These are phyloP conservation scores for Acmispon strigosus DNA, from an alignment of 306 rosid genomes.

Conservation along the genomic window DNA sequence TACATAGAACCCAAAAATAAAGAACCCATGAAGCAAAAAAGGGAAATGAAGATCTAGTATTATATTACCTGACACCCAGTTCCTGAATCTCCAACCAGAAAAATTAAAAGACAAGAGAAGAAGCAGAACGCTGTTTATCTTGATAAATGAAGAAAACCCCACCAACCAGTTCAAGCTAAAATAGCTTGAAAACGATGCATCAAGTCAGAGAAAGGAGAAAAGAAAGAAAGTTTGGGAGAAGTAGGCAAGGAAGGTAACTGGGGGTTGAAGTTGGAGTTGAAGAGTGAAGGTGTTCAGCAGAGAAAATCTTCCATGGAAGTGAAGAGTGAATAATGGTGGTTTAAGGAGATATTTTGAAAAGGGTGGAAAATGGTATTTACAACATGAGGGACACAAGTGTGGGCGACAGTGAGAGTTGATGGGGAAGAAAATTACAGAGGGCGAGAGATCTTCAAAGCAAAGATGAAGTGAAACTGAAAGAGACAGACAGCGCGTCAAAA, in stretches of 20 bases:
- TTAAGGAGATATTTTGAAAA: conserved; percentile 30
- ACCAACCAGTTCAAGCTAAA: conserved; percentile 20
- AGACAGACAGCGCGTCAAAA: background rate
- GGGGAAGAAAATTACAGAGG: conserved; percentile 23
- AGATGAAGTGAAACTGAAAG: conserved; percentile 3
- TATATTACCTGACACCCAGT: conserved; percentile 47
- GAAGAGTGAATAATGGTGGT: conserved; percentile 26
- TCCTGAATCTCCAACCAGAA: conserved; percentile 32
- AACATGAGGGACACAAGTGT: conserved; percentile 19
- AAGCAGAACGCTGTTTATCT: conserved; percentile 17
- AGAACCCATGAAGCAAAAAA: conserved; percentile 1
- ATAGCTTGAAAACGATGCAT: conserved; percentile 6
- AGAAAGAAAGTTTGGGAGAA: conserved; percentile 1
- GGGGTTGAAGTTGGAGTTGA: background rate
- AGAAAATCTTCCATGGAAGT: conserved; percentile 25
- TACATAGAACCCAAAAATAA: conserved; percentile 9
- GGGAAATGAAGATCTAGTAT: conserved; percentile 38
- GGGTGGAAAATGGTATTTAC: conserved; percentile 37
- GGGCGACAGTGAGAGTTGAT: background rate
- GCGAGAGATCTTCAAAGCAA: conserved; percentile 2
- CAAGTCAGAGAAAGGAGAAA: background rate
- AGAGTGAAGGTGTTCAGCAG: background rate
- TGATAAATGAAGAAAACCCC: conserved; percentile 55
- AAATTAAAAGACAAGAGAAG: background rate
- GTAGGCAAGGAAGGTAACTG: background rate